phyloP scores from a whole-genome alignment of 345 rosid species.

The Citropsis articulata region DNA sequence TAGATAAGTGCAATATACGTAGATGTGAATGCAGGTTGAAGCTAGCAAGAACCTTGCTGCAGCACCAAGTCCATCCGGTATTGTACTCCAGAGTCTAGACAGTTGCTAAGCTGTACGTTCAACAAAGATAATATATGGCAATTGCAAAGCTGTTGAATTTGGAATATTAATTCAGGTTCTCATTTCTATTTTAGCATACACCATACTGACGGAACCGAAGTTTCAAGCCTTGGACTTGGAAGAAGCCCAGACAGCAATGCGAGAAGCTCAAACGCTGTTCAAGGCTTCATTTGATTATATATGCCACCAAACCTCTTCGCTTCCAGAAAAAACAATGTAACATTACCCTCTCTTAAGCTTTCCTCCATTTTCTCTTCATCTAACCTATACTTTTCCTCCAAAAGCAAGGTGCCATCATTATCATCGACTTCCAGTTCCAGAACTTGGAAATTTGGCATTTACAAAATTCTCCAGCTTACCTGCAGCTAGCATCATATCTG shows the following conservation, averaged over 20 bases:
- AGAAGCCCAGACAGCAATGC: too few species aligned
- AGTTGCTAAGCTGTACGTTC: constrained; percentile 46
- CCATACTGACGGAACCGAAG: constrained; percentile 53
- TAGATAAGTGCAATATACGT: background rate
- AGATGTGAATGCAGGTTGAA: background rate
- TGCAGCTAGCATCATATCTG: background rate
- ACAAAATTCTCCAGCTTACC: background rate
- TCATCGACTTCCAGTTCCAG: background rate
- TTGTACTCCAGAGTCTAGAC: constrained; percentile 40
- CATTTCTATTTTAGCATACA: constrained; percentile 29
- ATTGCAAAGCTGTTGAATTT: background rate
- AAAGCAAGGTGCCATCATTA: background rate
- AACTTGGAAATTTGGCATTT: background rate
- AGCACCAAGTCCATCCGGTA: constrained; percentile 2
- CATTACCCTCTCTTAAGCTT: background rate
- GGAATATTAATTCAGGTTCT: background rate
- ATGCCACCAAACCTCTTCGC: background rate
- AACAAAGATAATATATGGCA: background rate
- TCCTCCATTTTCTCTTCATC: too few species aligned
- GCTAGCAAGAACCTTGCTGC: background rate
- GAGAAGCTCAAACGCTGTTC: constrained; percentile 23
- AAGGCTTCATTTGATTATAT: constrained; percentile 37
- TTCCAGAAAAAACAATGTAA: background rate
- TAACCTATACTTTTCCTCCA: too few species aligned
- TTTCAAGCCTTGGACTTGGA: too few species aligned